Base-by-base conservation (phyloP, 371 early-diverging fungal genomes). In the Vairimorpha necatrix region DNA sequence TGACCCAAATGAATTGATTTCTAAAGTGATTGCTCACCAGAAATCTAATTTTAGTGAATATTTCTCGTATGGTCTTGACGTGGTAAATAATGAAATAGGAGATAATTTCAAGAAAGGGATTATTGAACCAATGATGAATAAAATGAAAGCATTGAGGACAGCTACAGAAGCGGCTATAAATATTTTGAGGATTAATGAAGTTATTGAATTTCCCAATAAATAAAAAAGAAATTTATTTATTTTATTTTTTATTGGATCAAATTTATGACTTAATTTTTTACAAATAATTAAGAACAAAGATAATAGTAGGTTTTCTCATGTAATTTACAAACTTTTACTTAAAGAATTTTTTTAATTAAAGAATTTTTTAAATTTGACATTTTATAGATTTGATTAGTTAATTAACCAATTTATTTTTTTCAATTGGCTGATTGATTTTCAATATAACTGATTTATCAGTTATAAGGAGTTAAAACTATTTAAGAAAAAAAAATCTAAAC, bases 151-250 rank as follows among this genome's bases (percentile, higher is more conserved):
- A 39, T 85, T 98, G 69, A 94, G 94, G 87, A 91, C 95, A 32
- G 99, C 99, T 34, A 97, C 98, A 42, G 99, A 99, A 86, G 98
- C 98, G 56, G 98, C 98, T 46, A 94, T 98, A 80, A 91, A 94
- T 74, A 91, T 99, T 74, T 87, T 98, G 73, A 90, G 98, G 80
- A 97, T 99, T 77, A 98, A 98, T 67, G 84, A 85, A 46, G 78
- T 84, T n/a, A 84, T 85, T 56, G 75, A 79, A 26, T 62, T 84
- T 7, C 81, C 81, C 48, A 62, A 39, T 30, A 47, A 18, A 1
- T 26, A 75, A 20, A 46, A 70, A 65, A 63, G 53, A 46, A 72
- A 72, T 60, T 33, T 61, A 46, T 42, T 56, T 16, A 58, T 33
- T 42, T 58, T 30, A 38, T 47, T 18, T 34, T 26, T 28, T 42